These are phyloP conservation scores for Hirschioporus abietinus DNA, from an alignment of 768 basidiomycete genomes.

Conservation along the genomic window DNA sequence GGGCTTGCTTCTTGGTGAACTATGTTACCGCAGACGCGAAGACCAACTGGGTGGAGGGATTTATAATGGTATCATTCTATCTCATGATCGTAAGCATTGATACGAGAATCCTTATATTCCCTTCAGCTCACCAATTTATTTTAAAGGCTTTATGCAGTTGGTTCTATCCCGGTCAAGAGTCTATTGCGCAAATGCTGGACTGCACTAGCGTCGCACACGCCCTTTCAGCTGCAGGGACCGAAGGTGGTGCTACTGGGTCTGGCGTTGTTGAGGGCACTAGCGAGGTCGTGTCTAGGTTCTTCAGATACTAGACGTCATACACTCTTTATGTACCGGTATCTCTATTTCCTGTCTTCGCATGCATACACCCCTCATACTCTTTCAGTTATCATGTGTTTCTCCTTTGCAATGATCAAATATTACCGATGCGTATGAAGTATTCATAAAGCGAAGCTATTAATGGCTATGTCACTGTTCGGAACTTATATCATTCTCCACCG, in stretches of 20 bases:
- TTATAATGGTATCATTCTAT: conserved; percentile 65
- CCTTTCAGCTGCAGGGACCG: background rate
- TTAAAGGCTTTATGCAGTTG: conserved; percentile 56
- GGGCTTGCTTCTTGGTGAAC: conserved; percentile 71
- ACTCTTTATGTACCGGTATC: background rate
- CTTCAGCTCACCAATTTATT: background rate
- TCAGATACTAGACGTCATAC: background rate
- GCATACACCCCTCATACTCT: too few relatives aligned
- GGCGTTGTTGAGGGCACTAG: background rate
- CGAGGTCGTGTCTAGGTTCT: background rate
- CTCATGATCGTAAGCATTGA: conserved; percentile 47
- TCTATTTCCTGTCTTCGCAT: background rate
- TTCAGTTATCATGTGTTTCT: too few relatives aligned
- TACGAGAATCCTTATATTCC: background rate
- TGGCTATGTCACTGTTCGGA: too few relatives aligned
- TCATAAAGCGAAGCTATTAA: too few relatives aligned
- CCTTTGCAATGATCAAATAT: too few relatives aligned
- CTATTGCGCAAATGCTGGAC: conserved; percentile 36
- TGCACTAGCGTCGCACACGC: conserved; percentile 30
- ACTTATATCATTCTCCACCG: too few relatives aligned
- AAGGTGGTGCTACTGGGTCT: background rate
- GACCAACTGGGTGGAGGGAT: conserved; percentile 76
- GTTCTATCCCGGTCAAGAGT: conserved; percentile 58
- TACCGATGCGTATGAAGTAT: too few relatives aligned
- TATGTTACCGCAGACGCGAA: conserved; percentile 75